Evolutionary conservation across 768 basidiomycete genomes (phyloP), one percentile per base, ranked within the genome.

Genomic region (Termitomyces sp.): DNA sequence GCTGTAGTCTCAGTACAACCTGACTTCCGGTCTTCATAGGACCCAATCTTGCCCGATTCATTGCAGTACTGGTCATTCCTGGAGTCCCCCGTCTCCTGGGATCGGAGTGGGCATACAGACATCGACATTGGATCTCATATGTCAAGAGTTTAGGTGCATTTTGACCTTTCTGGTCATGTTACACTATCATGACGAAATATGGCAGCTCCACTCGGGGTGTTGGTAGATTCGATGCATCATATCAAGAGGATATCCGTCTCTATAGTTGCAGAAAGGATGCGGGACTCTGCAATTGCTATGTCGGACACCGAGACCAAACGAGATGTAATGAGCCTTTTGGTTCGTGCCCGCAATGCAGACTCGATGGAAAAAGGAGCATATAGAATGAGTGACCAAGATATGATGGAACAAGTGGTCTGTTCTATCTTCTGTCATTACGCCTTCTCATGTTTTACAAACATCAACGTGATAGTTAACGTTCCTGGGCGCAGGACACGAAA

Each of bases 261-360:
- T 21, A 79, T 81, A 65, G 68, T 80, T 6, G 62, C 63, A 17
- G 70, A 75, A 55, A 76, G 76, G 60, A 68, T 74, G 59, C 58
- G 53, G 5, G 78, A 78, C 19, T 63, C 70, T 14, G 55, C 58
- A 34, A 56, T 74, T 11, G 40, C 61, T 11, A 54, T 65, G 11
- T 69, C 70, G 5, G 78, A 78, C 51, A 69, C 62, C 5, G 68
- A 70, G 24, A 66, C 71, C 9, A 79, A 80, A 61, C 69, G 71
- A 46, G 79, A 81, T 67, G 77, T 81, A 46, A 81, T 80, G 79
- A 74, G 70, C 49, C 57, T 80, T n/a, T 68, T 81, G 0, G 74
- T 80, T 12, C 70, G 74, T 24, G 74, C 77, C 10, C 67, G 76
- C 21, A 74, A 71, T 55, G 70, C 68, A 9, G 73, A 73, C 32